These are phyloP conservation scores for Rubia yunnanensis DNA, from an alignment of 257 asterid species.

Conservation along the genomic window DNA sequence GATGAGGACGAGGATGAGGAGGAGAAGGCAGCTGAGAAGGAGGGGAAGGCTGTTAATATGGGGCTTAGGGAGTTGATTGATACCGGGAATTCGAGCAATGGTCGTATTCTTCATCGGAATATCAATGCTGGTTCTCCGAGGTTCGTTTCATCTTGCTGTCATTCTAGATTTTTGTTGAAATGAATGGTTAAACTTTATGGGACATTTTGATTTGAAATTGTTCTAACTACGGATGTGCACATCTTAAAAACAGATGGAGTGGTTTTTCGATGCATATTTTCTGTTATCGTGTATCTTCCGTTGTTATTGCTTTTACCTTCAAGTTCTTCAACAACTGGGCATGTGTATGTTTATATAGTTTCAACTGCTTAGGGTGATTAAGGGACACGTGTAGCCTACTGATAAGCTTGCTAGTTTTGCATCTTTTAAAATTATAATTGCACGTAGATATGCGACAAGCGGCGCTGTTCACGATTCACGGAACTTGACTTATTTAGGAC, in stretches of 20 bases:
- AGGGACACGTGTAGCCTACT: background rate
- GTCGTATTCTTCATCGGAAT: conserved; percentile 63
- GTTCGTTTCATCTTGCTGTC: conserved; percentile 17
- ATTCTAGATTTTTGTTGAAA: background rate
- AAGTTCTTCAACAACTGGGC: background rate
- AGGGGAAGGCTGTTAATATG: conserved; percentile 37
- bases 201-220: background rate
- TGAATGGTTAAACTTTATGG: background rate
- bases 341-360: background rate
- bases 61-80: conserved; percentile 89
- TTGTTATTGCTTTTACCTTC: background rate
- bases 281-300: background rate
- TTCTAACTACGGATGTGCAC: background rate
- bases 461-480: background rate
- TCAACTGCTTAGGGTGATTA: background rate
- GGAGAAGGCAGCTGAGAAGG: conserved; percentile 27
- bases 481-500: background rate
- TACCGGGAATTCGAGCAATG: conserved; percentile 35
- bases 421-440: background rate
- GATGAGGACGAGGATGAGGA: conserved; percentile 17
- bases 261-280: background rate
- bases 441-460: background rate
- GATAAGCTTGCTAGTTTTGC: background rate
- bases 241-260: background rate
- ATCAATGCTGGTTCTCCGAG: conserved; percentile 57